Evolutionary conservation across 2,329 filamentous ascomycete species (phyloP).

Genomic region (Colletotrichum kahawae): DNA sequence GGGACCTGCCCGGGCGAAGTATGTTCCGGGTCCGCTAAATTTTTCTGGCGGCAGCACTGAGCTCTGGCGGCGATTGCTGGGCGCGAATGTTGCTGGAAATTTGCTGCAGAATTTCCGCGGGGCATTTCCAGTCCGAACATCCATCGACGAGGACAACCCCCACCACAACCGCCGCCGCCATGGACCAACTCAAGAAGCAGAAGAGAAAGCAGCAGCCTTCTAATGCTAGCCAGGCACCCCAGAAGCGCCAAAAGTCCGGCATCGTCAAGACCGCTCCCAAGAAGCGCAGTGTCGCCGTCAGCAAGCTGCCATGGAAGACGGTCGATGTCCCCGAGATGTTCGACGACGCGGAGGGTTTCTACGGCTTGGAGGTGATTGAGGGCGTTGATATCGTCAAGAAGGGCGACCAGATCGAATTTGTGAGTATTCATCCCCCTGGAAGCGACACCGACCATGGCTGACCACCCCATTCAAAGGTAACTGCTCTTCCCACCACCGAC

Average conservation of each 20-base stretch:
- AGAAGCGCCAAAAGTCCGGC: conserved; percentile 21
- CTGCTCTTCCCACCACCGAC: not conserved
- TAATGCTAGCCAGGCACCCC: not conserved
- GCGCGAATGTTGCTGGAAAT: not conserved
- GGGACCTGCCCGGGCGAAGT: not conserved
- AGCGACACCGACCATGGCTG: not conserved
- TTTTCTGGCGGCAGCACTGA: not conserved
- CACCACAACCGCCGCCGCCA: not conserved
- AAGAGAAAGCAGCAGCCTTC: conserved; percentile 20
- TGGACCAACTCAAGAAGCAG: conserved; percentile 17
- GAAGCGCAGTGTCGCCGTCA: conserved; percentile 46
- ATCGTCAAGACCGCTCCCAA: conserved; percentile 25
- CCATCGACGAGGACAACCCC: not conserved
- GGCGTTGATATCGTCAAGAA: conserved; percentile 84
- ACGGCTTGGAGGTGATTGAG: conserved; percentile 88
- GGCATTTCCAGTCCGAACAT: not conserved
- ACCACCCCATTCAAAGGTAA: not conserved
- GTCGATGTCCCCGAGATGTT: conserved; percentile 76
- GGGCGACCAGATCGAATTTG: conserved; percentile 63
- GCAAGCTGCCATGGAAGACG: conserved; percentile 61
- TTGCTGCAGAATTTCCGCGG: conserved; percentile 6
- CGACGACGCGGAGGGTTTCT: conserved; percentile 93
- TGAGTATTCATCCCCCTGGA: conserved; percentile 31
- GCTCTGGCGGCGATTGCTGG: not conserved
- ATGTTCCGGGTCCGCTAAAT: conserved; percentile 19